Base-by-base conservation (phyloP, 768 basidiomycete species). In the Hirschioporus abietinus region DNA sequence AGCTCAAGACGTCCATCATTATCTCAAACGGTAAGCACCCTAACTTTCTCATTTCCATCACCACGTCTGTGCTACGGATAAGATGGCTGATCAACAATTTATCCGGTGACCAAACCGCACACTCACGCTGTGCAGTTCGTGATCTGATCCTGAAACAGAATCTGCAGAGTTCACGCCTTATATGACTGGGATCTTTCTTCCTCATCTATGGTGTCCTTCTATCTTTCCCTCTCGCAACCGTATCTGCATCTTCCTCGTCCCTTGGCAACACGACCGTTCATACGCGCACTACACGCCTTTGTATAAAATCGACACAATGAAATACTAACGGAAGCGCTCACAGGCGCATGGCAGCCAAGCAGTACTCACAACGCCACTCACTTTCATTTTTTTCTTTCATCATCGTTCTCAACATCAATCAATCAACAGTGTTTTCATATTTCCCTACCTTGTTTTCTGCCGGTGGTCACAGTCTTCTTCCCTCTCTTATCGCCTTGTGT, bases 121-220 rank as follows among this genome's bases (percentile, higher is more conserved):
- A 64, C 26, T 58, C 52, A 64, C n/a, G 15, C 24, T 10, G 60
- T 17, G 4, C 71, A 90, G 89, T 90, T 35, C 86, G 88, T 70
- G 88, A 89, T 72, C 87, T 88, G 71, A 88, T 90, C 70, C 83
- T 90, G 74, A 85, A 85, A 72, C 78, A 81, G 66, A 88, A 89
- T 75, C 81, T 90, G 64, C 85, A 81, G 73, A 84, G 60, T 34
- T 61, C 60, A 8, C 60, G 60, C 25, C 60, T 61, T 25, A 61
- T 61, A 12, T 61, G 60, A 61, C 23, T 36, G 7, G 35, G 7
- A 36, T 36, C 35, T 36, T 20, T 20, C 15, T 61, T 15, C 7
- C 17, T 34, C 60, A 52, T 10, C 42, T 15, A 52, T 3, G 4
- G 15, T 52, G 42, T 20, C 12, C 42, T 20, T 20, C 42, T 52